Conservation (phyloP, 2,329 filamentous ascomycete species). For the Alternaria rosae region DNA sequence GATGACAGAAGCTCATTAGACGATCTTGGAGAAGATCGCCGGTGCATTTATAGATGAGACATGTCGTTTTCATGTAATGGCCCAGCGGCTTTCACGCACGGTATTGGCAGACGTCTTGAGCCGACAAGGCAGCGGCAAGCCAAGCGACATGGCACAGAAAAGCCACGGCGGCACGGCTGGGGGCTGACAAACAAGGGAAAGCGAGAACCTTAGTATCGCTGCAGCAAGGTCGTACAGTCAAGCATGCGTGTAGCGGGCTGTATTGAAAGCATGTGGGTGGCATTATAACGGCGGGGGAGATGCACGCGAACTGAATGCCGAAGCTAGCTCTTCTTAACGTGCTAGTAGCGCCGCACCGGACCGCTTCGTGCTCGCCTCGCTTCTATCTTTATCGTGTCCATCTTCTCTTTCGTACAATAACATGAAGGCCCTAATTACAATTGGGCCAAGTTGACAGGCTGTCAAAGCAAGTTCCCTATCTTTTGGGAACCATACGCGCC, state of each 20-base stretch:
- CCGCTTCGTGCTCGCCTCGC: not conserved
- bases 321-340: not conserved
- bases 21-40: not conserved
- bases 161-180: not conserved
- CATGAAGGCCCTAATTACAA: too few species aligned
- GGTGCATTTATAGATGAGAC: not conserved
- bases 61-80: not conserved
- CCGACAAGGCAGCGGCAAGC: not conserved
- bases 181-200: not conserved
- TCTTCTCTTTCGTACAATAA: not conserved
- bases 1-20: not conserved
- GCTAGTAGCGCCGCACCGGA: not conserved
- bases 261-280: not conserved
- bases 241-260: not conserved
- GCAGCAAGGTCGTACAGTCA: not conserved
- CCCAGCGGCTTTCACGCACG: not conserved
- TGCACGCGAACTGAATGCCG: not conserved
- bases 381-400: not conserved
- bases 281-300: not conserved
- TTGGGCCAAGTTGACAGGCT: not conserved
- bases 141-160: not conserved
- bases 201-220: not conserved
- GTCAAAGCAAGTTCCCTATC: not conserved
- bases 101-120: not conserved
- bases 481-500: not conserved